These are phyloP conservation scores for Polyporus arcularius DNA, from an alignment of 768 basidiomycete genomes.

Conservation along the genomic window DNA sequence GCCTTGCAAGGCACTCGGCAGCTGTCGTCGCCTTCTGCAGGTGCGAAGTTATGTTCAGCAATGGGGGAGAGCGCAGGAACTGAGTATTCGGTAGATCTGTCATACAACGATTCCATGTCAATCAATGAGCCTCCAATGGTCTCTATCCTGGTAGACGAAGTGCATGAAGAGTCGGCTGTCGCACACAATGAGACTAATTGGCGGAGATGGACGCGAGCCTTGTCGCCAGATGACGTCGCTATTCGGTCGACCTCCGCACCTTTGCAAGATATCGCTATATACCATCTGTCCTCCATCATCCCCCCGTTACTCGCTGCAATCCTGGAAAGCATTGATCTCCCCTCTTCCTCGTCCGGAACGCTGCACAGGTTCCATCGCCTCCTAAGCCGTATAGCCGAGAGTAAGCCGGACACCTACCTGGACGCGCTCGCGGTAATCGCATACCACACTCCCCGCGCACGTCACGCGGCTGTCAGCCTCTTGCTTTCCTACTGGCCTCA, in stretches of 20 bases:
- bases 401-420: conserved; percentile 68
- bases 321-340: conserved; percentile 54
- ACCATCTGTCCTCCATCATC: conserved; percentile 62
- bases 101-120: conserved; percentile 7
- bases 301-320: conserved; percentile 64
- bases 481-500: conserved; percentile 68
- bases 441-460: conserved; percentile 57
- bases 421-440: conserved; percentile 75
- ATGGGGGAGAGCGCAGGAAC: background rate
- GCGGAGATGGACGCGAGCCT: conserved; percentile 25
- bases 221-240: conserved; percentile 11
- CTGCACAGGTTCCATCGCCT: conserved; percentile 55
- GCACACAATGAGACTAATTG: conserved; percentile 15
- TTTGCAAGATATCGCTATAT: conserved; percentile 52
- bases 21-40: conserved; percentile 17
- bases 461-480: conserved; percentile 55
- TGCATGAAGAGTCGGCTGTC: conserved; percentile 27
- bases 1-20: conserved; percentile 26
- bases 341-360: conserved; percentile 36
- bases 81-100: conserved; percentile 7
- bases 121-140: conserved; percentile 40
- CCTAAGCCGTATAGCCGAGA: conserved; percentile 50
- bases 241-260: conserved; percentile 56
- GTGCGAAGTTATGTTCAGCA: conserved; percentile 9
- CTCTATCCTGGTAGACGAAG: conserved; percentile 64